Base-by-base conservation (phyloP, 441 rosid species). In the Isatis lusitanica region DNA sequence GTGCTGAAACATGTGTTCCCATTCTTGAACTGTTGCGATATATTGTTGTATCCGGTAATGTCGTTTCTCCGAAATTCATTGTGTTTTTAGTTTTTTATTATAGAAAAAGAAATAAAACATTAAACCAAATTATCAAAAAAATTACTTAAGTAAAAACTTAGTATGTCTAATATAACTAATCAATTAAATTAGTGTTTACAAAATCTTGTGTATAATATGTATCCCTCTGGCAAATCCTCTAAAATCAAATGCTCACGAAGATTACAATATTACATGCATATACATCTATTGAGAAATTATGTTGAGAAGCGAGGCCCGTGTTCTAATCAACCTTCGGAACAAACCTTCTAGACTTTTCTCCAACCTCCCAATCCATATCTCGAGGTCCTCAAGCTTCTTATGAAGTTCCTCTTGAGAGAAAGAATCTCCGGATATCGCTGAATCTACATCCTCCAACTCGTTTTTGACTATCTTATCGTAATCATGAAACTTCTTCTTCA, bases 231-330 rank as follows among this genome's bases (percentile, higher is more conserved):
- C 77, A 78, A 58, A 69, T 77, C 71, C 83, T 59, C 79, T 79
- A 85, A 84, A 75, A 78, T 66, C 77, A 80, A 81, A 74, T 72
- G 74, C 79, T 39, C 71, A 36, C 36, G 47, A 73, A 71, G 74
- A 74, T 67, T 68, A 44, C 17, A 16, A 42, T 15, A 62, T 18
- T 58, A 5, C 46, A 24, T 53, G 3, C 46, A 30, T 39, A 24
- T 16, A 21, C 44, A 47, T 33, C 70, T 85, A 85, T 55, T 81
- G 91, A 66, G 91, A 90, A 72, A 85, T 52, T 5, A 89, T 87
- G 81, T 87, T 92, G 75, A 90, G 79, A 64, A 92, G 81, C 17
- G 87, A 75, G 16, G 90, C 63, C 77, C 92, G 83, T 57, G 94
- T 74, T 78, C 83, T 85, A 12, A 86, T 80, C 87, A 92, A 72